Base-by-base conservation (phyloP, 176 grass and related monocot species). In the Dactylis glomerata region DNA sequence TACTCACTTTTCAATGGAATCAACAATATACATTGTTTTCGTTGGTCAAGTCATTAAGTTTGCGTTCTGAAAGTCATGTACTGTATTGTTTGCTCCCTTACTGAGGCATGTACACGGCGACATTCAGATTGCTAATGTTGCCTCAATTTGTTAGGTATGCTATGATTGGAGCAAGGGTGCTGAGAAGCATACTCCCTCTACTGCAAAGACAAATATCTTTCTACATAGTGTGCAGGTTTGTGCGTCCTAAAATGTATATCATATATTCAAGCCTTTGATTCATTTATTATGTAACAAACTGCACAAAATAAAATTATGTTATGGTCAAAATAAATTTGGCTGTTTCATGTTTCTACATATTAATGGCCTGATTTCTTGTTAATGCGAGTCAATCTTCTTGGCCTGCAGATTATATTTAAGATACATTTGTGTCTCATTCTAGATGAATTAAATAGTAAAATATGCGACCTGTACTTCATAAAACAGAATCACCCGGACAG, bases 91-190 rank as follows among this genome's bases (percentile, higher is more conserved):
- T 74, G 32, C 38, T 7, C 51, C 50, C 44, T 64, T 64, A 24
- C 33, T 44, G 24, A 55, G 24, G 30, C 22, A 19, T 69, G 8
- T 42, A 51, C 30, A 49, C 20, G 57, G 10, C 5, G 1, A 57
- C 38, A 12, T 49, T 19, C 10, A 74, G 56, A 57, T 74, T 75
- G 10, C 68, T 85, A 23, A 76, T 61, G 34, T 19, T 57, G 28
- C 27, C 19, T 68, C 33, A 81, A 67, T 85, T 76, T 40, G 49
- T 67, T 91, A 98, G 96, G 87, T 90, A 46, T 92, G 89, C 33
- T 98, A 98, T 89, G 96, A 98, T 85, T 95, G 96, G 93, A 95
- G 96, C 77, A 98, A 90, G 81, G 96, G 96, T 78, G 91, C 93
- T 24, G 96, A 98, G 89, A 98, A 92, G 88, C 93, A 95, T 82